Evolutionary conservation across 495 filamentous ascomycete species (phyloP).

Genomic region (Glutinoglossum americanum): DNA sequence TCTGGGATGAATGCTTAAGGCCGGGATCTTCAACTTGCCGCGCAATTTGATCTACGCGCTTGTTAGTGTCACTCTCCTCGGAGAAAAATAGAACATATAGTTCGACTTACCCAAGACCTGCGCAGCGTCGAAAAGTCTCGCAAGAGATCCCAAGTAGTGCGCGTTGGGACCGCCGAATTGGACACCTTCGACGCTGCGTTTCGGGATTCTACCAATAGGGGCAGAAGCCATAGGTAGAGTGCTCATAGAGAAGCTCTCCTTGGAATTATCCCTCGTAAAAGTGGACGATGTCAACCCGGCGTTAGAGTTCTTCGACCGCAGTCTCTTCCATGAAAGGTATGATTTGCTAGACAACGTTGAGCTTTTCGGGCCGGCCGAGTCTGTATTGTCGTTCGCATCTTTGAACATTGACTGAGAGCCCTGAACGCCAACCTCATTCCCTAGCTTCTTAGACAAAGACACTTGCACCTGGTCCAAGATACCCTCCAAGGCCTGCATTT

Average conservation of each 20-base stretch:
- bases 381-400: slow-evolving; percentile 23
- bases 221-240: slow-evolving; percentile 64
- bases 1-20: slow-evolving; percentile 57
- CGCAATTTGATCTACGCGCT: slow-evolving; percentile 68
- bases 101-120: slow-evolving; percentile 66
- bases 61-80: slow-evolving; percentile 3
- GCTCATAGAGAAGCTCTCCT: slow-evolving; percentile 39
- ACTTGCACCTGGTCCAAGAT: slow-evolving; percentile 71
- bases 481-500: slow-evolving; percentile 82
- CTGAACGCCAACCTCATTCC: slow-evolving; percentile 72
- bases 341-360: slow-evolving; percentile 14
- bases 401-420: slow-evolving; percentile 45
- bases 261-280: slow-evolving; percentile 24
- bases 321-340: slow-evolving; percentile 47
- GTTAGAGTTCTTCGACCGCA: slow-evolving; percentile 73
- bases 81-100: not conserved
- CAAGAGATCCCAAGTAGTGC: slow-evolving; percentile 77
- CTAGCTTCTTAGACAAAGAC: slow-evolving; percentile 59
- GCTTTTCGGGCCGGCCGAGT: slow-evolving; percentile 13
- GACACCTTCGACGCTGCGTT: slow-evolving; percentile 45
- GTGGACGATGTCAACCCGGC: slow-evolving; percentile 22
- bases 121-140: slow-evolving; percentile 79
- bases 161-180: slow-evolving; percentile 66
- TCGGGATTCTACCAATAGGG: slow-evolving; percentile 21
- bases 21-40: slow-evolving; percentile 90